Conservation (phyloP, 2,329 filamentous ascomycete species). For the Neofusicoccum sp. region DNA sequence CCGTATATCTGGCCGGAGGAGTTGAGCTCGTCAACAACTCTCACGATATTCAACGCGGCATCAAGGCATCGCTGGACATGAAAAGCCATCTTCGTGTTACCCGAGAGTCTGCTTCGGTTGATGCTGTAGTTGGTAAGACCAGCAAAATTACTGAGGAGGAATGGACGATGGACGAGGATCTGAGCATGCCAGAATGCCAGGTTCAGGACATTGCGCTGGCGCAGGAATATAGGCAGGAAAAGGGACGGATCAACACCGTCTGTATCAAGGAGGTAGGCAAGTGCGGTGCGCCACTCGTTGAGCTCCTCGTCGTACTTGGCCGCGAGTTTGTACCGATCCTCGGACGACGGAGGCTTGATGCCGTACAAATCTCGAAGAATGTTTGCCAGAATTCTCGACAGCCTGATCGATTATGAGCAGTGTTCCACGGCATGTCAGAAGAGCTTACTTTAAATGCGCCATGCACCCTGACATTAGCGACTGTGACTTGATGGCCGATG, state of each 20-base stretch:
- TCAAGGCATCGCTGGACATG: conserved; percentile 51
- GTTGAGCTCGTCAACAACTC: conserved; percentile 48
- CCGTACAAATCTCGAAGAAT: conserved; percentile 51
- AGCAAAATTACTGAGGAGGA: conserved; percentile 51
- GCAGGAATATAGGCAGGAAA: conserved; percentile 53
- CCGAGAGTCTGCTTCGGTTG: conserved; percentile 23
- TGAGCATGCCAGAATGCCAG: conserved; percentile 59
- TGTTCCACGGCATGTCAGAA: rapidly evolving
- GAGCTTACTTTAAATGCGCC: conserved; percentile 45
- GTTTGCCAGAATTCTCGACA: conserved; percentile 48
- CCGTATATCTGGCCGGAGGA: conserved; percentile 47
- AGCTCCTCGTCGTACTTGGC: conserved; percentile 48
- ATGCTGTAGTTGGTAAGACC: conserved; percentile 35
- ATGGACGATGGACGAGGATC: conserved; percentile 59
- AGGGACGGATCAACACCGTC: conserved; percentile 47
- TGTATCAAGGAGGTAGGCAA: conserved; percentile 49
- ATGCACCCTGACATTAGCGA: conserved; percentile 50
- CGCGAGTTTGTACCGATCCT: conserved; percentile 41
- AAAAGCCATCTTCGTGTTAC: conserved; percentile 30
- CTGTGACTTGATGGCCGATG: conserved; percentile 34
- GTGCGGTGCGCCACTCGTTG: conserved; percentile 48
- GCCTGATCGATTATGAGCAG: conserved; percentile 24
- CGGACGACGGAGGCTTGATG: conserved; percentile 38
- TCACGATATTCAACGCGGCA: conserved; percentile 51
- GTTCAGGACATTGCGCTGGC: conserved; percentile 57